Conservation (phyloP, 148 eudicot genomes). For the Fagopyrum esculentum region DNA sequence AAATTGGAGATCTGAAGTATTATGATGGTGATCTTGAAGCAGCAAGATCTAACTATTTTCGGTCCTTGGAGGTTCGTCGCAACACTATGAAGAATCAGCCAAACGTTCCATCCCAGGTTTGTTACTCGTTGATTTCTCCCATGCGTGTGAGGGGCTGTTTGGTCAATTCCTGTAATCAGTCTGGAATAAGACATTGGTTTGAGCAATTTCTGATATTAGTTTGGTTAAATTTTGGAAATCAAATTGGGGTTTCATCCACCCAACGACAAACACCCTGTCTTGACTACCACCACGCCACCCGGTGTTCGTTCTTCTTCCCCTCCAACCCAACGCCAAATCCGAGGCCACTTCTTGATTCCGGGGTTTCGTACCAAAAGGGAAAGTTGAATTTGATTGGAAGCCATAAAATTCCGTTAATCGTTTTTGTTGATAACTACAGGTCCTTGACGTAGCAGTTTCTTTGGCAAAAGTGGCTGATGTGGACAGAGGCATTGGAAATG, state of each 20-base stretch:
- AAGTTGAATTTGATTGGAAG: neutral
- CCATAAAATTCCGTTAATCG: neutral
- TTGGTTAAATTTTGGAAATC: too few species aligned
- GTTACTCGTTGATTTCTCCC: constrained; percentile 6
- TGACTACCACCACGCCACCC: too few species aligned
- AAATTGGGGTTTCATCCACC: too few species aligned
- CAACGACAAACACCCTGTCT: too few species aligned
- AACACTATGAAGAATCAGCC: constrained; percentile 49
- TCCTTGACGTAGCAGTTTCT: constrained; percentile 75
- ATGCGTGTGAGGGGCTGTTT: neutral
- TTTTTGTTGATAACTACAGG: constrained; percentile 28
- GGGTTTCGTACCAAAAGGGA: too few species aligned
- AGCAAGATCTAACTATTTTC: constrained; percentile 62
- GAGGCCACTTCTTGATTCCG: too few species aligned
- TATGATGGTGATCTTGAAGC: constrained; percentile 82
- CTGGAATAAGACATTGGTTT: too few species aligned
- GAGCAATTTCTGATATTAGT: too few species aligned
- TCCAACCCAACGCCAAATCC: too few species aligned
- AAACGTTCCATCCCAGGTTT: constrained; percentile 65
- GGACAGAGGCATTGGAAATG: constrained; percentile 75
- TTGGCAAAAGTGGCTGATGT: constrained; percentile 97
- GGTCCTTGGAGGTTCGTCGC: constrained; percentile 78
- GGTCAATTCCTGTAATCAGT: too few species aligned
- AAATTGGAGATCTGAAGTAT: constrained; percentile 92
- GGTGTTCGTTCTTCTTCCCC: too few species aligned